A percentile compares a stretch with the other conserved stretches of the same genome.
Conservation (phyloP, 306 rosid species). For the Ammopiptanthus mongolicus region DNA sequence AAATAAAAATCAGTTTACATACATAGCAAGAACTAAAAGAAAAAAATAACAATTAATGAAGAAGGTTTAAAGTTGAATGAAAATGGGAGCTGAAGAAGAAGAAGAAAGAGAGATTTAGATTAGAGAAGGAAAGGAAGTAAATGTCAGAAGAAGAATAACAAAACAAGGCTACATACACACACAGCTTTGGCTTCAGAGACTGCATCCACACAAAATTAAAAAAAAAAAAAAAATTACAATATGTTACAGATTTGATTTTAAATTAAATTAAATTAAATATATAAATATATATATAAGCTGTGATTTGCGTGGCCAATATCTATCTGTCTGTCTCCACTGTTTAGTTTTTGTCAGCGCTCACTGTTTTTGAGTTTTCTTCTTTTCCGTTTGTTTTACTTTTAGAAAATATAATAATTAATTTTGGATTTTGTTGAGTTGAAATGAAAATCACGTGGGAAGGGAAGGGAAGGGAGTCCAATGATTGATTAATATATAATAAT, state of each 20-base stretch:
- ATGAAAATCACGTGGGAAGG: too few species aligned
- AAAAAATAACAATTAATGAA: not conserved
- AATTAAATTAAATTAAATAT: too few species aligned
- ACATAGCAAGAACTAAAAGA: constrained; percentile 21
- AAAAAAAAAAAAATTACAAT: not conserved
- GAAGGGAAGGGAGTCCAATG: too few species aligned
- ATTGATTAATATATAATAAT: too few species aligned
- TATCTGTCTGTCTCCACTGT: not conserved
- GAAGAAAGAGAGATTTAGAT: constrained; percentile 22
- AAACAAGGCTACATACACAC: not conserved
- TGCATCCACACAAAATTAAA: constrained; percentile 60
- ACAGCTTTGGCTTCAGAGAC: constrained; percentile 36
- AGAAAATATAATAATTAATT: too few species aligned
- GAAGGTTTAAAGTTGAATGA: not conserved
- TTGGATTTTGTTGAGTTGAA: too few species aligned
- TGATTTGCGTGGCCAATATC: not conserved
- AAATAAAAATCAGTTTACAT: not conserved
- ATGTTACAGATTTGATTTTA: too few species aligned
- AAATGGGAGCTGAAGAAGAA: constrained; percentile 19
- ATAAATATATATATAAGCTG: too few species aligned
- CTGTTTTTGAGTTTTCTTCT: not conserved
- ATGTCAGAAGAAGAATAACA: constrained; percentile 29
- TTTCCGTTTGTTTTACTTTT: too few species aligned
- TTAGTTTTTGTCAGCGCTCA: not conserved
- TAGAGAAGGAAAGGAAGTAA: constrained; percentile 28